These are phyloP conservation scores for Senna tora DNA, from an alignment of 306 rosid species.

Conservation along the genomic window DNA sequence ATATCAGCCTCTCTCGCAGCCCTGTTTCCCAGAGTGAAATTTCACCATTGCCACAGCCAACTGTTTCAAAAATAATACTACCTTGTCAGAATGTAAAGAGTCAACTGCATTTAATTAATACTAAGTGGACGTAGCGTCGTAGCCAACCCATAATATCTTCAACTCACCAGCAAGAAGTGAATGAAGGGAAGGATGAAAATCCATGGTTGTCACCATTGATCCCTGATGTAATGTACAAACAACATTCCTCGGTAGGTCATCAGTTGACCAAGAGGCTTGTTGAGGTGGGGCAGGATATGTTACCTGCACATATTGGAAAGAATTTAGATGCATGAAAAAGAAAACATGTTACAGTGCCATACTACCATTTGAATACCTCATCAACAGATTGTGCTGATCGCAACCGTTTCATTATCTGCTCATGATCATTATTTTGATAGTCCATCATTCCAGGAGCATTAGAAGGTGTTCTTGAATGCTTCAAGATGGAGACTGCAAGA, in stretches of 20 bases:
- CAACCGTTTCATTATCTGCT: slow-evolving; percentile 57
- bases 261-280: slow-evolving; percentile 42
- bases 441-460: slow-evolving; percentile 59
- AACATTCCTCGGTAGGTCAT: slow-evolving; percentile 53
- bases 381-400: slow-evolving; percentile 56
- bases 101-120: not conserved
- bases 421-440: slow-evolving; percentile 47
- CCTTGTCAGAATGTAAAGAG: slow-evolving; percentile 18
- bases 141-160: not conserved
- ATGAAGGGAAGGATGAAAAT: slow-evolving; percentile 61
- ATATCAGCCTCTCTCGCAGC: slow-evolving; percentile 46
- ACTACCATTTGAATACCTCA: slow-evolving; percentile 46
- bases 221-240: slow-evolving; percentile 54
- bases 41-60: slow-evolving; percentile 65
- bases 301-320: slow-evolving; percentile 43
- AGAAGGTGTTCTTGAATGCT: slow-evolving; percentile 54
- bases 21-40: slow-evolving; percentile 63
- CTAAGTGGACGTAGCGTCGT: not conserved
- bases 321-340: slow-evolving; percentile 26
- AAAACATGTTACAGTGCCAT: slow-evolving; percentile 11
- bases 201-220: slow-evolving; percentile 53
- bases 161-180: slow-evolving; percentile 61
- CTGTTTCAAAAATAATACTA: slow-evolving; percentile 46
- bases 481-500: slow-evolving; percentile 54
- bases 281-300: slow-evolving; percentile 43